These are phyloP conservation scores for Aristolochia contorta DNA, from an alignment of 164 flowering plant genomes.

Conservation along the genomic window DNA sequence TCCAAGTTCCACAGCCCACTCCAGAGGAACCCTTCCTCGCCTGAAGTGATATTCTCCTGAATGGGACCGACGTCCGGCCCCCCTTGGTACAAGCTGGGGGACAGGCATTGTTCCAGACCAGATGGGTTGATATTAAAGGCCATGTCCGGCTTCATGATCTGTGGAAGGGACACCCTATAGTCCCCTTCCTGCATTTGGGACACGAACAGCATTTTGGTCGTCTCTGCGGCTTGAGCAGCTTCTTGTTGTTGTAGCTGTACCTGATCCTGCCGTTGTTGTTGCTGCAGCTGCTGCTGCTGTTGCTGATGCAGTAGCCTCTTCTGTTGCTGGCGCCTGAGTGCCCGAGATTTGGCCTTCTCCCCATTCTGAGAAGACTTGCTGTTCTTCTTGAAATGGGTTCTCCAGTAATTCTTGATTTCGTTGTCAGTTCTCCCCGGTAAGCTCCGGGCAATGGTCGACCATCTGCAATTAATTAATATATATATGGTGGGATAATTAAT, in stretches of 20 bases:
- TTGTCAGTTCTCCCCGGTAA: slow-evolving; percentile 13
- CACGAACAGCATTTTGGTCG: slow-evolving; percentile 19
- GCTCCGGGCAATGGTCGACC: slow-evolving; percentile 11
- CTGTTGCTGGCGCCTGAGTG: slow-evolving; percentile 2
- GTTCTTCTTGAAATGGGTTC: slow-evolving; percentile 12
- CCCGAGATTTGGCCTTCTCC: slow-evolving; percentile 1
- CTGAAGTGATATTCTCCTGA: slow-evolving; percentile 18
- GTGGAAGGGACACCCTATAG: slow-evolving; percentile 8
- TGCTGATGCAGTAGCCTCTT: slow-evolving; percentile 1
- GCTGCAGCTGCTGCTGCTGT: slow-evolving; percentile 21
- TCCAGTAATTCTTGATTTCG: slow-evolving; percentile 14
- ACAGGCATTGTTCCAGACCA: slow-evolving; percentile 23
- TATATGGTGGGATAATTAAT: background rate
- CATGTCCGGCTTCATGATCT: slow-evolving; percentile 19
- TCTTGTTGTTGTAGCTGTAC: slow-evolving; percentile 20
- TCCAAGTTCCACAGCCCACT: slow-evolving; percentile 60
- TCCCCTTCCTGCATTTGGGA: slow-evolving; percentile 24
- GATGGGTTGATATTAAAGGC: slow-evolving; percentile 9
- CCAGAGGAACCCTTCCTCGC: slow-evolving; percentile 37
- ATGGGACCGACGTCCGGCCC: slow-evolving; percentile 4
- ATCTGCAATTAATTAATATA: no score
- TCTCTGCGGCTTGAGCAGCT: slow-evolving; percentile 29
- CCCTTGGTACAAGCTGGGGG: slow-evolving; percentile 12
- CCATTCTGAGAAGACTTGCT: background rate
- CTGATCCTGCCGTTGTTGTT: slow-evolving; percentile 17